Base-by-base conservation (phyloP, 2,329 filamentous ascomycete genomes). In the Tolypocladium capitatum region DNA sequence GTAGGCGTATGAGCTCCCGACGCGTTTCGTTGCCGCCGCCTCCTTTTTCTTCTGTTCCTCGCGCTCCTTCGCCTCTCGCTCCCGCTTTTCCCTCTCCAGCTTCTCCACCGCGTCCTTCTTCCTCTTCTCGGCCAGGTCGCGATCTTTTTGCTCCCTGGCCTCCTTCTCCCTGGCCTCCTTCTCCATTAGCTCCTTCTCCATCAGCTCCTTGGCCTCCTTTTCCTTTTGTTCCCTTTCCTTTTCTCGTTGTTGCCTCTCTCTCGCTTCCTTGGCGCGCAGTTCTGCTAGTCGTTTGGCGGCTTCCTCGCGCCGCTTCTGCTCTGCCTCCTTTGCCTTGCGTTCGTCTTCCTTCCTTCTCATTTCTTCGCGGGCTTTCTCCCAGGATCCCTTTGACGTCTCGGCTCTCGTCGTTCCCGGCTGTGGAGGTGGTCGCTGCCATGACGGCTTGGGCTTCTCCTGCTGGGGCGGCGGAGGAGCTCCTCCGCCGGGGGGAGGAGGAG, bases 331-430 rank as follows among this genome's bases (percentile, higher is more conserved):
- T 2, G 68, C 68, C 56, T 73, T 81, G 11, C 79, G 78, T 53
- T 84, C 79, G 53, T 82, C 80, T 54, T 83, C 81, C 48, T 74
- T 73, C 49, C 70, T 75, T 40, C 76, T 70, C 20, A 76, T 83
- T 54, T 85, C 81, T 57, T 86, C 82, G 47, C 81, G 71, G 4
- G 81, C 82, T 60, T 78, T 83, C 55, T 85, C 81, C 82, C 82
- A 85, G 0, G 76, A 69, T 9, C 70, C 68, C 56, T 73, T 75
- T 1, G 68, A 63, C 30, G 49, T 40, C 13, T 52, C 52, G n/a
- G 49, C 28, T n/a, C 49, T 54, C 9, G 52, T 21, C n/a, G 52
- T 44, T 27, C 46, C 50, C n/a, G 56, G 44, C 41, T 51, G 52
- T 34, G 60, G 59, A 42, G 52, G 45, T 32, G 57, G 45, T n/a